Percentiles rank a stretch among this genome's conserved stretches.
These are phyloP conservation scores for Ocimum tenuiflorum DNA, from an alignment of 257 asterid genomes.

Conservation along the genomic window DNA sequence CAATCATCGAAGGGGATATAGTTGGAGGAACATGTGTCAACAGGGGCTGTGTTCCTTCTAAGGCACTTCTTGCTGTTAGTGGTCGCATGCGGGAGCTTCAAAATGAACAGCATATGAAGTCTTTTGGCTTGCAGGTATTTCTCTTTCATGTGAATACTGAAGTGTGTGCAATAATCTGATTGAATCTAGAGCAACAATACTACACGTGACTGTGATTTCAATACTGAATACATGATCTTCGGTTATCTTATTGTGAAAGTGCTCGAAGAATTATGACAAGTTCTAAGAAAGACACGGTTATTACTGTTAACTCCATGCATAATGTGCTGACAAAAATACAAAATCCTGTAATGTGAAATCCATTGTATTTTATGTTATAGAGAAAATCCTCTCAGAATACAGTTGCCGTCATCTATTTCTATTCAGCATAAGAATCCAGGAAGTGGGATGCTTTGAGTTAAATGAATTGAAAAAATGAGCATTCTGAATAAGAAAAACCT, in stretches of 20 bases:
- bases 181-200: neutral
- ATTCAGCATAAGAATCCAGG: neutral
- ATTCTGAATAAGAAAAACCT: neutral
- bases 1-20: conserved; percentile 80
- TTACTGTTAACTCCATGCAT: conserved; percentile 1
- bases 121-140: conserved; percentile 80
- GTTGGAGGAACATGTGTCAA: conserved; percentile 91
- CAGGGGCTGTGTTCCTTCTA: conserved; percentile 89
- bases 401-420: neutral
- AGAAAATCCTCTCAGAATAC: neutral
- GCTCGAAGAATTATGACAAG: neutral
- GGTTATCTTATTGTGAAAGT: conserved; percentile 9
- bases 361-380: neutral
- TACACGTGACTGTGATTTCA: neutral
- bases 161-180: neutral
- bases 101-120: conserved; percentile 73
- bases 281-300: neutral
- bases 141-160: conserved; percentile 12
- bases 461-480: neutral
- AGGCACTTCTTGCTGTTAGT: conserved; percentile 86
- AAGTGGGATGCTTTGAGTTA: neutral
- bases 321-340: conserved; percentile 2
- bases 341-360: neutral
- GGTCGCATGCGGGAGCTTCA: conserved; percentile 93
- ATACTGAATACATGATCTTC: neutral